Evolutionary conservation across 1,139 yeast genomes (phyloP), one percentile per base, ranked within the genome.

Genomic region (Hansenula sp.): DNA sequence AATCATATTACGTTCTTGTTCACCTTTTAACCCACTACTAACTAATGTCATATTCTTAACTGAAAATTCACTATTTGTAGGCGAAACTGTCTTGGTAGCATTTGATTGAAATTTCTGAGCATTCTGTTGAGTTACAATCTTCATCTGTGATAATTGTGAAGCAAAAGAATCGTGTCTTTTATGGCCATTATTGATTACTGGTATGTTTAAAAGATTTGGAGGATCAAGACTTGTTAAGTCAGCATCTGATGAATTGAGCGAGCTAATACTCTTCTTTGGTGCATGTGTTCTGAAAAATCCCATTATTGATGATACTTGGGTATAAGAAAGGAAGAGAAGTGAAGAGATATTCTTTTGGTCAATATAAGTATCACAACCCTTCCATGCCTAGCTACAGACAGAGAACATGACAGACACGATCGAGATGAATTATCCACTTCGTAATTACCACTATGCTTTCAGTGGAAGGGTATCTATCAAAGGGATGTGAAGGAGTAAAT

Each of bases 141-240:
- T 33, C 35, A 33, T 37, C 18, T 27, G 25, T 12, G n/a, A 21
- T 16, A 22, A 20, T 34, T 22, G 41, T 5, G 36, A 32, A 9
- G 40, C 33, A 11, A 19, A 16, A 26, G 38, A 31, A 16, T 12
- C 29, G 24, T 30, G 39, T 27, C 27, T 26, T 9, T 14, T n/a
- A 12, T 36, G 20, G 8, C 9, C 8, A 13, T 20, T 22, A 9
- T 27, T 16, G 24, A 29, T 9, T 11, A 14, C n/a, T 8, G 35
- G 31, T 13, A 32, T 18, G 14, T 38, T 14, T 10, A 36, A 11
- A 29, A 43, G 34, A 10, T 37, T 35, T 18, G 55, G 53, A 11
- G 55, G 56, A n/a, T 51, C 56, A 14, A 53, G 32, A 1, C 38
- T 36, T 11, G 57, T 53, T 22, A 53, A 44, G 36, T 50, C 40